Evolutionary conservation across 768 basidiomycete species (phyloP), one percentile per base, ranked within the genome.

Genomic region (Kwoniella dejecticola): DNA sequence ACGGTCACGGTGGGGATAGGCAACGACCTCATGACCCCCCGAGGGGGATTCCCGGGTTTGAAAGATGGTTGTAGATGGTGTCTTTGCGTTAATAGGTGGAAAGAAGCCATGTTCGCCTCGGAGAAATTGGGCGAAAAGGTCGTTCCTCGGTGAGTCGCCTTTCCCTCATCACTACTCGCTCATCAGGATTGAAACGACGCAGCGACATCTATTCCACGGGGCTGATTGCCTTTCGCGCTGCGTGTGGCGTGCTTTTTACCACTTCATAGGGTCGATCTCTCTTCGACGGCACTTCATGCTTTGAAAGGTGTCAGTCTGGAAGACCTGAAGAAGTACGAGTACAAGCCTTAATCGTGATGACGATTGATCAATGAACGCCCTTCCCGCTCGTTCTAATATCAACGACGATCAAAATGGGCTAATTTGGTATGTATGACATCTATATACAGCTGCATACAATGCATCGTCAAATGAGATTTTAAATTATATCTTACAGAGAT

Each of bases 61-160:
- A 76, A 62, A 48, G 72, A 72, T 30, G 77, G 77, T n/a, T 78
- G 77, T 58, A 47, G 63, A 52, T 78, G 77, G 77, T 78, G 77
- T 69, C 62, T 78, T 27, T 78, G 77, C 52, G 77, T 78, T 10
- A 64, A 69, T n/a, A 47, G 75, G 75, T 74, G 77, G 77, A 76
- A 77, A 64, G 74, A 78, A 59, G 77, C 77, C 10, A 40, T 75
- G 26, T 44, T 62, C 10, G 74, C 74, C 3, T 72, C 74, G 41
- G 67, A 66, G 29, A 56, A 47, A 30, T 45, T 70, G 7, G 74
- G 74, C 23, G 64, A 67, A 2, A 64, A 50, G 38, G 68, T 75
- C 19, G 74, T 75, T 3, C 74, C 74, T 10, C 56, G 52, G 74
- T 75, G 42, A 58, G 61, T 66, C 31, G 13, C 12, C 17, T 33